phyloP scores from a whole-genome alignment of 164 flowering plant species.

The Echeveria elegans region DNA sequence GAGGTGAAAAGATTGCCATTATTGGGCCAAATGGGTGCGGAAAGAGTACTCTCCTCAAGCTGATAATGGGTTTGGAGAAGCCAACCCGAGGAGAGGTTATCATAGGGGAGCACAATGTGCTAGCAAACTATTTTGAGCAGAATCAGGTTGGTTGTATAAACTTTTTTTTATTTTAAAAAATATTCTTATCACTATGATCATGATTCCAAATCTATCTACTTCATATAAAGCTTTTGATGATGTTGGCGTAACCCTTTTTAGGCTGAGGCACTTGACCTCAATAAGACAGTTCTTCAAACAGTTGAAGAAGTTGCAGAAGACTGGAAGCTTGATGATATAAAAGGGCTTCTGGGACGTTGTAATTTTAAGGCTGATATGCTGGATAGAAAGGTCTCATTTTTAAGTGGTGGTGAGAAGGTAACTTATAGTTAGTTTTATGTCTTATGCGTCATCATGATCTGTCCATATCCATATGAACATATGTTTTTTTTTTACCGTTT shows the following conservation, averaged over 20 bases:
- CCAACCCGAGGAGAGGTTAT: conserved; percentile 70
- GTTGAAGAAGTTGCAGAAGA: conserved; percentile 93
- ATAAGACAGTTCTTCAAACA: conserved; percentile 85
- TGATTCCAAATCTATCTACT: neutral
- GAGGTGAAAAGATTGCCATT: conserved; percentile 89
- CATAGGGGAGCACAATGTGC: conserved; percentile 90
- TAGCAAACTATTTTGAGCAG: conserved; percentile 98
- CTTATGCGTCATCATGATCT: neutral
- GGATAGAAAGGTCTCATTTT: conserved; percentile 79
- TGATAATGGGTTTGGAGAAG: conserved; percentile 79
- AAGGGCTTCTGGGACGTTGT: conserved; percentile 97
- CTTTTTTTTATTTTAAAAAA: neutral
- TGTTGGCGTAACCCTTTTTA: conserved; percentile 17
- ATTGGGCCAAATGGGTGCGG: conserved; percentile 99
- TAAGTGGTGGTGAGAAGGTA: conserved; percentile 99
- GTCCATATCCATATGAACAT: neutral
- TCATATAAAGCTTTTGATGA: neutral
- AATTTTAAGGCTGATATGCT: conserved; percentile 96
- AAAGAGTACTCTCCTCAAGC: conserved; percentile 85
- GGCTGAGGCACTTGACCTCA: conserved; percentile 98
- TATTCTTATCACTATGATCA: neutral
- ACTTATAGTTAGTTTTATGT: neutral
- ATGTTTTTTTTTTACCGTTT: neutral
- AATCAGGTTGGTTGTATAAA: conserved; percentile 65
- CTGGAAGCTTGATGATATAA: conserved; percentile 91